These are phyloP conservation scores for Barnettozyma pratensis DNA, from an alignment of 805 yeast species.

Conservation along the genomic window DNA sequence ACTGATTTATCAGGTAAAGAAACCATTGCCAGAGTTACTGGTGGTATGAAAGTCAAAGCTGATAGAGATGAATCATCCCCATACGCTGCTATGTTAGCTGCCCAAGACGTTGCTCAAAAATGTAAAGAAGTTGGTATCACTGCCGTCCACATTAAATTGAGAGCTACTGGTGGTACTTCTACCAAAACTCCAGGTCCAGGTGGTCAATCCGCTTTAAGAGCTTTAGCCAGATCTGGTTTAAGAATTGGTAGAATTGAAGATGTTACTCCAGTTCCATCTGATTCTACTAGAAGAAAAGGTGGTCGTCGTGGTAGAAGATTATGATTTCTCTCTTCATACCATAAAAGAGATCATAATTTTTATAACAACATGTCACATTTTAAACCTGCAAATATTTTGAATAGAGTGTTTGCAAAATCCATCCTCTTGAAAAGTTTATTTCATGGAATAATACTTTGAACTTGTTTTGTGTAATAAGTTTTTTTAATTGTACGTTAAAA, in stretches of 20 bases:
- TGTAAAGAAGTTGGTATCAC: slow-evolving; percentile 99
- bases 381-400: slow-evolving; percentile 1
- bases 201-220: slow-evolving; percentile 99
- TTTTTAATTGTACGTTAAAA: slow-evolving; percentile 28
- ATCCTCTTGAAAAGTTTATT: slow-evolving; percentile 11
- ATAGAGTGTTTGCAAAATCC: slow-evolving; percentile 7
- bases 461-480: slow-evolving; percentile 24
- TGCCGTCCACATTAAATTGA: slow-evolving; percentile 98
- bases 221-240: slow-evolving; percentile 99
- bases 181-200: slow-evolving; percentile 99
- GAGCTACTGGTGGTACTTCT: slow-evolving; percentile 99
- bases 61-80: slow-evolving; percentile 99
- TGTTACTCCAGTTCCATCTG: slow-evolving; percentile 99
- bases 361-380: slow-evolving; percentile 3
- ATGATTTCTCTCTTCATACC: slow-evolving; percentile 33
- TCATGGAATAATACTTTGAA: slow-evolving; percentile 14
- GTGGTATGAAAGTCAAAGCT: slow-evolving; percentile 99
- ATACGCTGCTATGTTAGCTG: slow-evolving; percentile 99
- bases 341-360: slow-evolving; percentile 5
- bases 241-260: slow-evolving; percentile 99
- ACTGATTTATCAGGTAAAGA: slow-evolving; percentile 99
- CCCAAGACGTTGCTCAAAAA: slow-evolving; percentile 98
- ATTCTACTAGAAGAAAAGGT: slow-evolving; percentile 99
- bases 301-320: slow-evolving; percentile 99
- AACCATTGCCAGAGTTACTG: slow-evolving; percentile 99